These are phyloP conservation scores for Ulota crispa DNA, from an alignment of 225 moss, liverwort and hornwort genomes.

Conservation along the genomic window DNA sequence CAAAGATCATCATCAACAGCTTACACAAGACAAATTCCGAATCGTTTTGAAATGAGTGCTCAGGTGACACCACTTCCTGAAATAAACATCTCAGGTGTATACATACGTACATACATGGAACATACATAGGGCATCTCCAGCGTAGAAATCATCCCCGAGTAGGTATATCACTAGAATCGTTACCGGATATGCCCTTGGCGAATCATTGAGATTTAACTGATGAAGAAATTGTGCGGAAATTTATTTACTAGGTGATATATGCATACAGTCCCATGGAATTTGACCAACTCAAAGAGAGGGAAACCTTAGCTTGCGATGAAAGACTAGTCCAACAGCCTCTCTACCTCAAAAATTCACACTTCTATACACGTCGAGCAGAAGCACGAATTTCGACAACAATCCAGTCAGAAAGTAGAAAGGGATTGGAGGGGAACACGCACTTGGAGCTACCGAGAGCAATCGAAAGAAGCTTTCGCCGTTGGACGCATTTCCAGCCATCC, in stretches of 20 bases:
- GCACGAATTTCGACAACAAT: not conserved
- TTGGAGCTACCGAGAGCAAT: slow-evolving; percentile 59
- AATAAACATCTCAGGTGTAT: not conserved
- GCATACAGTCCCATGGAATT: slow-evolving; percentile 7
- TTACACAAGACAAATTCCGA: not conserved
- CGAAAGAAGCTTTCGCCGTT: slow-evolving; percentile 61
- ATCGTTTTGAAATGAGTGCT: not conserved
- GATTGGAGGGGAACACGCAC: slow-evolving; percentile 35
- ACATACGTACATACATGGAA: not conserved
- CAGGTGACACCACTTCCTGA: not conserved
- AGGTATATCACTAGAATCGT: slow-evolving; percentile 2
- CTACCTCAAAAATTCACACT: not conserved
- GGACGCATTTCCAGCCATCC: slow-evolving; percentile 51
- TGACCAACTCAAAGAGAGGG: not conserved
- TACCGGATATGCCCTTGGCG: not conserved
- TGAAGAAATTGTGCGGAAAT: slow-evolving; percentile 11
- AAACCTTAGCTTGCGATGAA: not conserved
- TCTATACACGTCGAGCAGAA: not conserved
- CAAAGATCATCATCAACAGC: not conserved
- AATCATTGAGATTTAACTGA: not conserved
- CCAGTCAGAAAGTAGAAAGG: slow-evolving; percentile 17
- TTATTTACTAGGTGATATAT: slow-evolving; percentile 7
- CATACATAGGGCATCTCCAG: not conserved
- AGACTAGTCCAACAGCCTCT: not conserved
- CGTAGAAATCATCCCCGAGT: not conserved